Percentiles rank a stretch among this genome's conserved stretches.
Evolutionary conservation across 208 protist genomes (phyloP).

Genomic region (Herpetomonas samuelpessoai): DNA sequence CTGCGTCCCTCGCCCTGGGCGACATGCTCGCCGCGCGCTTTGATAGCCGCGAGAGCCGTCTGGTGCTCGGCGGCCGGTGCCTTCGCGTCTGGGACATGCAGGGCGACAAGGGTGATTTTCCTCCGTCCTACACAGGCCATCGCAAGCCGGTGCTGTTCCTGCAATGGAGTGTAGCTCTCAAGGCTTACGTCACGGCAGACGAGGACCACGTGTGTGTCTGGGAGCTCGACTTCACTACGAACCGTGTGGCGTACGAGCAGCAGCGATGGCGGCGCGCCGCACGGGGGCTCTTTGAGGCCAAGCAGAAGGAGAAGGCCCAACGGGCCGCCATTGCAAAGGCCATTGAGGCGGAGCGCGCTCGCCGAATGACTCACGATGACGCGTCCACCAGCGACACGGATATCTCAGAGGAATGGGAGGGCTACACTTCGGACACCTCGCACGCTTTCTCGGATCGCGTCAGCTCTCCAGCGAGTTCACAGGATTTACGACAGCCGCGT

Average conservation of each 20-base stretch:
- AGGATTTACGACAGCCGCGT: no score
- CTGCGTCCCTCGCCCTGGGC: constrained; percentile 37
- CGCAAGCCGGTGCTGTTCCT: constrained; percentile 58
- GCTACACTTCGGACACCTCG: no score
- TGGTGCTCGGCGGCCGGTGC: constrained; percentile 71
- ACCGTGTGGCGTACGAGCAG: constrained; percentile 13
- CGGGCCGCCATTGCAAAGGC: background rate
- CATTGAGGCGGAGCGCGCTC: background rate
- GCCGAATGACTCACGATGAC: background rate
- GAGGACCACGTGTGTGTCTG: constrained; percentile 69
- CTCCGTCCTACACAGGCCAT: constrained; percentile 58
- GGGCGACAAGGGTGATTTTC: constrained; percentile 33
- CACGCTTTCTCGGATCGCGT: no score
- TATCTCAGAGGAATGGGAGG: background rate
- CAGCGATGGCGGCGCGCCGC: constrained; percentile 2
- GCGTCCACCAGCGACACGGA: background rate
- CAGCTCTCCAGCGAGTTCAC: background rate
- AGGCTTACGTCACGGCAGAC: constrained; percentile 73
- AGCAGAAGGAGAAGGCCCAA: constrained; percentile 7
- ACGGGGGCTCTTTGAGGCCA: background rate
- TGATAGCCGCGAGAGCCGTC: constrained; percentile 52
- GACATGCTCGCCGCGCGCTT: constrained; percentile 70
- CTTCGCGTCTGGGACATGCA: constrained; percentile 66
- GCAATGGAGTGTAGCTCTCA: constrained; percentile 31
- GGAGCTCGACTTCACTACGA: constrained; percentile 22